These are phyloP conservation scores for Limonium bicolor DNA, from an alignment of 148 eudicot species.

Conservation along the genomic window DNA sequence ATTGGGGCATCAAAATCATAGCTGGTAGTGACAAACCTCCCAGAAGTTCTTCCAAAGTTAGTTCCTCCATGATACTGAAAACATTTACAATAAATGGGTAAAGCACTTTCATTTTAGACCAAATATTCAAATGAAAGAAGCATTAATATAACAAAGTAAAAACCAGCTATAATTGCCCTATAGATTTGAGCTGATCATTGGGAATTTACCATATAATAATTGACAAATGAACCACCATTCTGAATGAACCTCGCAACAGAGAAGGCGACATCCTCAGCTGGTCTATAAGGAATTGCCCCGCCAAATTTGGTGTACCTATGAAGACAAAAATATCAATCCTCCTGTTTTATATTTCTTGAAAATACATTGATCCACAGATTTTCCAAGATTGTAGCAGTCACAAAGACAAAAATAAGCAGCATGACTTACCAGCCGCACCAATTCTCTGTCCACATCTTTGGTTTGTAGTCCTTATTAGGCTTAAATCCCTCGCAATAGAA, in stretches of 20 bases:
- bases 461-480: conserved; percentile 52
- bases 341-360: neutral
- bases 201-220: conserved; percentile 88
- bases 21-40: conserved; percentile 72
- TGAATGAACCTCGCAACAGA: conserved; percentile 76
- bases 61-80: conserved; percentile 92
- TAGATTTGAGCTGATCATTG: neutral
- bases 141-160: neutral
- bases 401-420: neutral
- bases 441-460: conserved; percentile 85
- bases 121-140: neutral
- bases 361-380: neutral
- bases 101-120: too few relatives aligned
- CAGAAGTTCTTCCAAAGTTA: conserved; percentile 65
- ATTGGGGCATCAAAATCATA: conserved; percentile 91
- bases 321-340: neutral
- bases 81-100: neutral
- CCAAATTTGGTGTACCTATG: conserved; percentile 71
- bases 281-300: conserved; percentile 57
- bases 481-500: conserved; percentile 70
- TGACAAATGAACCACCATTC: conserved; percentile 73
- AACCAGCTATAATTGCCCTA: too few relatives aligned
- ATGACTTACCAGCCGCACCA: conserved; percentile 80
- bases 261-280: conserved; percentile 82
- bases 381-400: neutral